Evolutionary conservation across 768 basidiomycete genomes (phyloP), one percentile per base, ranked within the genome.

Genomic region (Sarcomyxa edulis): DNA sequence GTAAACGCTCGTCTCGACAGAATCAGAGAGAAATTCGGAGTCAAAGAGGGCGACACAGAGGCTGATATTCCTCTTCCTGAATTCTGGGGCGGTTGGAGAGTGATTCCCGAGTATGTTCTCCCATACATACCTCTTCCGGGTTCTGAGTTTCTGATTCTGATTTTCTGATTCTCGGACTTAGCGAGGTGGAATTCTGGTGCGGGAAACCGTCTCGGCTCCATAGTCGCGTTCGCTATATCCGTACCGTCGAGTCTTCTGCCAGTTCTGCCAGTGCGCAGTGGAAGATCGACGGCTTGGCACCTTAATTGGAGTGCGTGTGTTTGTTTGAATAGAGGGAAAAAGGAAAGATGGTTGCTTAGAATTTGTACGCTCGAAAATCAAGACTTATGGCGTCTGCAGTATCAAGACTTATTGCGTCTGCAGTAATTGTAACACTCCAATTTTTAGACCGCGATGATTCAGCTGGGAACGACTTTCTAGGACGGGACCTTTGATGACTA

Each of bases 101-200:
- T 98, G 23, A 70, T 97, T n/a, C 95, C 95, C 19, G 73, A 72
- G 91, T 95, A 50, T 51, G 81, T 26, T 47, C 15, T 29, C 20
- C 35, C 30, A 36, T 42, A n/a, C n/a, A n/a, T n/a, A n/a, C n/a
- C n/a, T n/a, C n/a, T n/a, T n/a, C n/a, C n/a, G n/a, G n/a, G n/a
- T n/a, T n/a, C n/a, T n/a, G n/a, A n/a, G n/a, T n/a, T n/a, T n/a
- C n/a, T n/a, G n/a, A n/a, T 41, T n/a, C 28, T n/a, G 14, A 9
- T 39, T 40, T 21, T 34, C 32, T 52, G 25, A 54, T 39, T 12
- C 34, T 38, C 28, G 32, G 21, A 45, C 35, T 26, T 51, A 96
- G 93, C 43, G 95, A 98, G 63, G 71, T 98, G 35, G 95, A 98
- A 55, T 97, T 97, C 58, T 97, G 95, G 95, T 72, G 76, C n/a